Conservation (phyloP, 495 filamentous ascomycete genomes). For the Trichocladium uniseriatum region DNA sequence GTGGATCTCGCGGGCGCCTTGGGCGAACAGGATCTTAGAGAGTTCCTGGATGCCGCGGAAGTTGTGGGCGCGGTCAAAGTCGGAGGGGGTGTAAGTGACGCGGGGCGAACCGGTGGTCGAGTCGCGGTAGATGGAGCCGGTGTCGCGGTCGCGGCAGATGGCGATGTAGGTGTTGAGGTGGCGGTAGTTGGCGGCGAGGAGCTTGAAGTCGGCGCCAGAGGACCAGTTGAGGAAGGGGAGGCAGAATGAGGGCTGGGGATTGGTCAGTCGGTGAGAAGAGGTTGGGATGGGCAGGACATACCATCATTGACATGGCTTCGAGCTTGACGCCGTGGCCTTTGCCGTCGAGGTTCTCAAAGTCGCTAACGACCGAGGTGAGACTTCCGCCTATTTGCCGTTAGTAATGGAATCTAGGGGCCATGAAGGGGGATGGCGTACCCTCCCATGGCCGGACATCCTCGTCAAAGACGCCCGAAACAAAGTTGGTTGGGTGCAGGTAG, state of each 20-base stretch:
- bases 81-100: constrained; percentile 58
- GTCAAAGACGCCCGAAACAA: constrained; percentile 53
- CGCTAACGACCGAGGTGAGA: constrained; percentile 65
- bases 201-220: constrained; percentile 58
- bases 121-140: constrained; percentile 68
- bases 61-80: constrained; percentile 59
- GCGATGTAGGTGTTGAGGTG: constrained; percentile 60
- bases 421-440: constrained; percentile 31
- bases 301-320: constrained; percentile 57
- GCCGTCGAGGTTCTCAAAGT: constrained; percentile 75
- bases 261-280: constrained; percentile 4
- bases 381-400: constrained; percentile 7
- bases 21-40: constrained; percentile 66
- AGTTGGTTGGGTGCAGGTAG: constrained; percentile 64
- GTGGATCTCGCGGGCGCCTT: constrained; percentile 71
- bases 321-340: constrained; percentile 79
- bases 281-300: constrained; percentile 13
- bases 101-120: constrained; percentile 52
- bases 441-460: constrained; percentile 69
- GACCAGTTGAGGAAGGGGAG: constrained; percentile 54
- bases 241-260: constrained; percentile 25
- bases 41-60: constrained; percentile 61
- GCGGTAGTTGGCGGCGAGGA: constrained; percentile 48
- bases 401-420: background rate
- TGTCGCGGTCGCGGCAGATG: constrained; percentile 60